phyloP scores from a whole-genome alignment of 768 basidiomycete genomes.

The Russula foetens region DNA sequence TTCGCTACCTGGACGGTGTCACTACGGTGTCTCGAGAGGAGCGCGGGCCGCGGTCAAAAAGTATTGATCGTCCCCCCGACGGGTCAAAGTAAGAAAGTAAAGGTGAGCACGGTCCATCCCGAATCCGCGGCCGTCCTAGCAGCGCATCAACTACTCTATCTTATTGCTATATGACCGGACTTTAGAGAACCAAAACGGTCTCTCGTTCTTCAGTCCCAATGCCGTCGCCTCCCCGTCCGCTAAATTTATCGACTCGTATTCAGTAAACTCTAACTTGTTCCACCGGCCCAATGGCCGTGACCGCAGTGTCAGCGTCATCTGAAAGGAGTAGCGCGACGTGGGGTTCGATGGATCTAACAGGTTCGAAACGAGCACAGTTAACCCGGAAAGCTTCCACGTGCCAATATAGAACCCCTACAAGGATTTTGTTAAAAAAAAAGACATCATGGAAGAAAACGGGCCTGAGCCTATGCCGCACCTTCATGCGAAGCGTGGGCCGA shows the following conservation, averaged over 20 bases:
- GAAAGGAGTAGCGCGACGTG: conserved; percentile 52
- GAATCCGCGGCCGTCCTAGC: not conserved
- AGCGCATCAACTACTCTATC: conserved; percentile 12
- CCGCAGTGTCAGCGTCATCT: conserved; percentile 60
- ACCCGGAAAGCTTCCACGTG: conserved; percentile 60
- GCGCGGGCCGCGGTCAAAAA: not conserved
- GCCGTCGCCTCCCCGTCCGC: conserved; percentile 64
- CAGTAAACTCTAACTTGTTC: conserved; percentile 69
- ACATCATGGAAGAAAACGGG: not conserved
- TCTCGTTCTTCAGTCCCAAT: conserved; percentile 70
- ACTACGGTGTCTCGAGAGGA: too few relatives aligned
- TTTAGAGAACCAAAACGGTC: conserved; percentile 93
- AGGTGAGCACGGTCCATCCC: not conserved
- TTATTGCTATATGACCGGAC: conserved; percentile 52
- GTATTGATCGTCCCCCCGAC: not conserved
- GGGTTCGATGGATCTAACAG: conserved; percentile 44
- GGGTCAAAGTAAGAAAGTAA: not conserved
- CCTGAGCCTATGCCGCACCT: conserved; percentile 36
- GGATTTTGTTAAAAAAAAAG: not conserved
- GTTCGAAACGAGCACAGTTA: conserved; percentile 51
- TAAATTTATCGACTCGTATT: conserved; percentile 71
- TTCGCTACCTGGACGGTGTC: too few relatives aligned
- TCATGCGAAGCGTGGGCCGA: conserved; percentile 69
- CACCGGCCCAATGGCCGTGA: conserved; percentile 80
- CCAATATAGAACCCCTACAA: conserved; percentile 63